Evolutionary conservation across 805 yeast species (phyloP), one percentile per base, ranked within the genome.

Genomic region (Pichia cabralensis): DNA sequence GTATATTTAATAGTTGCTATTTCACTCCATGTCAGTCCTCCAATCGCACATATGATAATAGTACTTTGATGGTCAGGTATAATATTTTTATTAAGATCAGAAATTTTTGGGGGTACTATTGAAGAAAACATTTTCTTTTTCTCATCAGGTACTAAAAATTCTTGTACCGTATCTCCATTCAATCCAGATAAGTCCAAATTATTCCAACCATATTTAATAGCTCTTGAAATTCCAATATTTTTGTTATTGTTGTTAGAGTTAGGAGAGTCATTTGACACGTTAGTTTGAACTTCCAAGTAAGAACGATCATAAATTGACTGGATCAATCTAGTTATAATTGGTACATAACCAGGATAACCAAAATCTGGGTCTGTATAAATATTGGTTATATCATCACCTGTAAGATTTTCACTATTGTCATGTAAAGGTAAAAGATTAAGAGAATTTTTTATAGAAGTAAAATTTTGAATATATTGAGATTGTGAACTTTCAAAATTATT

Each of bases 21-120:
- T 55, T 89, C 98, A 8, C 92, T 75, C 50, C 82, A 67, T 0
- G 96, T 84, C 7, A 88, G 61, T 1, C 98, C 97, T 11, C 97
- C 97, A 26, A 88, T 49, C 41, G 80, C 57, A 7, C 76, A 71
- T 33, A 83, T 45, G 40, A 84, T 47, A 12, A 58, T 48, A 41
- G 50, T 40, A 34, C 56, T 60, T 15, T 40, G 44, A 19, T 53
- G n/a, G n/a, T n/a, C n/a, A n/a, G n/a, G n/a, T n/a, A n/a, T 44
- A 11, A 17, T 13, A 14, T 20, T 36, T 12, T 20, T 16, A 1
- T 21, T n/a, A 7, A 42, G 31, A 9, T 42, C 43, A 22, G 47
- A 35, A 20, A 42, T 32, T 36, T 46, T 46, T 16, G 49, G 43
- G 10, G 46, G 57, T 36, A 49, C 40, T 10, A 46, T 26, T 7